Percentiles rank a stretch among this genome's conserved stretches.
Evolutionary conservation across 345 rosid genomes (phyloP).

Genomic region (Kandelia obovata): DNA sequence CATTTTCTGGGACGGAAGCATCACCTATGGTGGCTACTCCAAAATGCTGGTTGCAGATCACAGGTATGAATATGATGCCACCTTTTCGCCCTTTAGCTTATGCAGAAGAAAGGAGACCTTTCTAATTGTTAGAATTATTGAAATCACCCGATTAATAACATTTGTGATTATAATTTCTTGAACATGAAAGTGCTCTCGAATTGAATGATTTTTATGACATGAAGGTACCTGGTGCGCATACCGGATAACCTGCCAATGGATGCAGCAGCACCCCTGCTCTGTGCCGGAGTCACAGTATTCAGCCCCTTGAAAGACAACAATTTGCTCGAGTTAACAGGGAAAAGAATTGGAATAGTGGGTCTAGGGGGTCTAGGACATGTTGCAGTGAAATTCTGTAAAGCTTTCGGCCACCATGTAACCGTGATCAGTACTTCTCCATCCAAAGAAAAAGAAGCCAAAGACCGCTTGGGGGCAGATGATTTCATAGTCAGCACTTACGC

Average conservation of each 20-base stretch:
- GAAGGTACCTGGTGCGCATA: constrained; percentile 48
- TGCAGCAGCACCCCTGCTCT: constrained; percentile 51
- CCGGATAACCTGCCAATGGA: constrained; percentile 61
- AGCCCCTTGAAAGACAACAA: constrained; percentile 47
- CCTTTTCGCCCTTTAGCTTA: too few species aligned
- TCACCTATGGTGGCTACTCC: constrained; percentile 63
- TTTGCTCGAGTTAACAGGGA: constrained; percentile 29
- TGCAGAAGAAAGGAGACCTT: too few species aligned
- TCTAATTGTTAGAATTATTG: too few species aligned
- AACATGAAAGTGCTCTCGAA: not conserved
- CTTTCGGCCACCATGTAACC: constrained; percentile 54
- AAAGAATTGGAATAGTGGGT: constrained; percentile 51
- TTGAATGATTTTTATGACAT: not conserved
- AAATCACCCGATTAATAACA: too few species aligned
- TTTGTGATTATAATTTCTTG: too few species aligned
- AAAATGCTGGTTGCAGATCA: constrained; percentile 51
- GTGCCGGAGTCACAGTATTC: constrained; percentile 58
- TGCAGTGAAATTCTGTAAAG: constrained; percentile 55
- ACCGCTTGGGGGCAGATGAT: constrained; percentile 49
- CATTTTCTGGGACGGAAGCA: constrained; percentile 57
- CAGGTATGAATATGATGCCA: constrained; percentile 24
- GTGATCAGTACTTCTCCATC: constrained; percentile 61
- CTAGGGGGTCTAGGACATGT: constrained; percentile 56
- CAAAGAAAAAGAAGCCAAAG: constrained; percentile 47
- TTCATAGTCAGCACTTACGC: constrained; percentile 48